Evolutionary conservation across 768 basidiomycete genomes (phyloP), one percentile per base, ranked within the genome.

Genomic region (Ramaria sp.): DNA sequence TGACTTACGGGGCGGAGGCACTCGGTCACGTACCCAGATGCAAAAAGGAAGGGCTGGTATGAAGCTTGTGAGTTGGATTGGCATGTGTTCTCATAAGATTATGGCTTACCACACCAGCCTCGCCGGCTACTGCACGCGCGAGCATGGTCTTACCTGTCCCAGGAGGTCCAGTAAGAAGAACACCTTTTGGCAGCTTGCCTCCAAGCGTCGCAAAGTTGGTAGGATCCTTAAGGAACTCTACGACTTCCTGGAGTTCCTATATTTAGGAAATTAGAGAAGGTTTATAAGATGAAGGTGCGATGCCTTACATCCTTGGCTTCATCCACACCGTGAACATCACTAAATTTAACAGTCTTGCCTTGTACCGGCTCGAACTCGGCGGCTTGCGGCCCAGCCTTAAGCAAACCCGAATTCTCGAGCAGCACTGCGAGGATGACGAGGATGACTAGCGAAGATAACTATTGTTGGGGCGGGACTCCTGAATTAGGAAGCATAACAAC

Each of bases 71-170:
- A 54, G 24, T 12, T 49, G 15, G 15, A 49, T 47, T 13, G 48
- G 48, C 48, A 49, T 27, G 17, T 9, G 24, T 7, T 33, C n/a
- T 7, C 13, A 9, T 4, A 45, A 33, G 51, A 27, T 24, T 17
- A n/a, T n/a, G 27, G 54, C 68, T 57, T 53, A 69, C 68, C 4
- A 99, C 96, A 15, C 88, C 94, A 15, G 96, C 96, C 74, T 99
- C 96, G 48, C 96, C 96, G 2, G 96, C 96, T 6, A 97, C 86
- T 9, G 96, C 96, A 59, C 95, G 77, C 5, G 96, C 96, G n/a
- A 99, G 77, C 79, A 98, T 81, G 2, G 96, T 99, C 75, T 99
- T 99, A 67, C 96, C 96, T 15, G 96, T 98, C 61, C 95, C 91
- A 31, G 91, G 91, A 22, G 86, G 83, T 22, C 91, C 91, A n/a